phyloP scores from a whole-genome alignment of 164 flowering plant species.

The Litsea cubeba region DNA sequence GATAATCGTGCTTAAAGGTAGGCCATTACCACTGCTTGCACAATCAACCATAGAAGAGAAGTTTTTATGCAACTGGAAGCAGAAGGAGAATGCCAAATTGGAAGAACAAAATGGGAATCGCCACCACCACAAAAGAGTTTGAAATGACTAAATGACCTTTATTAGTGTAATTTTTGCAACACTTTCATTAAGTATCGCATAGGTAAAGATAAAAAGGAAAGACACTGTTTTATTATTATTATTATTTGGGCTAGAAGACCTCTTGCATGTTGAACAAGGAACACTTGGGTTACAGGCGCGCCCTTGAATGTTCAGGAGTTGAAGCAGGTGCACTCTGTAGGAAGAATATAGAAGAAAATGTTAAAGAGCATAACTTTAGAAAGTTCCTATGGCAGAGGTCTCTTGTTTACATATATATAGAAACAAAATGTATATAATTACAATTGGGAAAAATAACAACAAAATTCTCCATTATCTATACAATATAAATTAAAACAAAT shows the following conservation, averaged over 20 bases:
- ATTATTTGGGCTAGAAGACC: neutral
- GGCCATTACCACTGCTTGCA: too few relatives aligned
- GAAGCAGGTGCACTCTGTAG: constrained; percentile 71
- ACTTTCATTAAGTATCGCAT: neutral
- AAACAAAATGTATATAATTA: neutral
- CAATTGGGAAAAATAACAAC: neutral
- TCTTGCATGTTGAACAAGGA: neutral
- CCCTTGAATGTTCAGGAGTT: constrained; percentile 34
- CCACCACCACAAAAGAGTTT: neutral
- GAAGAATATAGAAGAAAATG: neutral
- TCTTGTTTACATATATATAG: neutral
- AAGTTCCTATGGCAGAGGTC: neutral
- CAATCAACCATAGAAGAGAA: too few relatives aligned
- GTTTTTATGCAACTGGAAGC: too few relatives aligned
- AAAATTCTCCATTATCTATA: neutral
- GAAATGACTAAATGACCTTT: neutral
- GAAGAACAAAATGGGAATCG: too few relatives aligned
- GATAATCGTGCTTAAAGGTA: too few relatives aligned
- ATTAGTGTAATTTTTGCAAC: neutral
- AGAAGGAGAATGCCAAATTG: too few relatives aligned
- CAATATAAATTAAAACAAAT: neutral
- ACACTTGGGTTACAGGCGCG: constrained; percentile 36
- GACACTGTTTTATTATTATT: neutral
- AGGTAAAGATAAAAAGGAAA: neutral
- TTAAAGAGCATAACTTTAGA: neutral